Base-by-base conservation (phyloP, 163 green algal species). In the Coccomyxa subellipsoidea region DNA sequence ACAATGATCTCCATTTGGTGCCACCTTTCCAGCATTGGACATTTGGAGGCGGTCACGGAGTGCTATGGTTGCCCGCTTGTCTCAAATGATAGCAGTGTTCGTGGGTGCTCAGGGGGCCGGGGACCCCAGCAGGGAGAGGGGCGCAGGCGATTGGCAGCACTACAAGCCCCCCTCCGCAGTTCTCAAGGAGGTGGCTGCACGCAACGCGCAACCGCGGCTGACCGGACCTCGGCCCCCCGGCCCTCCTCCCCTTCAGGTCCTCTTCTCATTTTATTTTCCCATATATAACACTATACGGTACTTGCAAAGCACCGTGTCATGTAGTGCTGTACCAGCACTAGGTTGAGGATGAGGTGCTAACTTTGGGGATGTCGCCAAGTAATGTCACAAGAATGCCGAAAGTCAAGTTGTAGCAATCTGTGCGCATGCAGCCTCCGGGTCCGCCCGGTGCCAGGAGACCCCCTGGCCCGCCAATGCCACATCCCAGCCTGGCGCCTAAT, bases 121-220 rank as follows among this genome's bases (percentile, higher is more conserved):
- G n/a, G n/a, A n/a, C n/a, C n/a, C n/a, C 32, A 25, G 38, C 23
- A 59, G 83, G 71, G 80, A 94, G 87, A 83, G 88, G 0, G 89
- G 90, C 38, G 69, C 82, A 0, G 92, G 92, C 4, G 92, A 95
- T 71, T 95, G 92, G 92, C 84, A 86, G 76, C 92, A 94, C 83
- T 95, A 95, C 85, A 87, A 93, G 77, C 87, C 92, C 23, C 92
- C 91, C 29, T 90, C 80, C 29, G 89, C 88, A 0, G 90, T 95
- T 10, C 76, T 95, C 69, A 80, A 88, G 69, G 87, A 87, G 27
- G 90, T 94, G 32, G 85, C 84, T 1, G 77, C 77, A 27, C 70
- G 70, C 32, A 40, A 23, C 40, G 70, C 70, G 4, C 32, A 38
- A 10, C 27, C 32, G 3, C 32, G 32, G 70, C 38, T 66, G 37